A percentile compares a stretch with the other conserved stretches of the same genome.
Evolutionary conservation across 306 rosid species (phyloP).

Genomic region (Elaeagnus macrophylla): DNA sequence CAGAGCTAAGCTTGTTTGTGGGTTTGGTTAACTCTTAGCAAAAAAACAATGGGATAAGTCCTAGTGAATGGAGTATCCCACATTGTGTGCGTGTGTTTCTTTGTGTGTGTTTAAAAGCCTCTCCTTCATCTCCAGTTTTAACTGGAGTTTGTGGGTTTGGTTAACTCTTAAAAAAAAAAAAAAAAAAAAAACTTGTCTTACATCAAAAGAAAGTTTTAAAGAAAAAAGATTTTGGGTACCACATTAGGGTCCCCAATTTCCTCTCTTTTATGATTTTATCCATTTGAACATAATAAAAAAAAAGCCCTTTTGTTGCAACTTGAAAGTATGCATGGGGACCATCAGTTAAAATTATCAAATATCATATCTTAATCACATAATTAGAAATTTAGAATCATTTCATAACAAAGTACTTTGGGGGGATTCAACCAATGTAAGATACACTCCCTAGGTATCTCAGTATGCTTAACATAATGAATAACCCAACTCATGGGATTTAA

Average conservation of each 20-base stretch:
- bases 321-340: conserved; percentile 1
- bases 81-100: too few relatives aligned
- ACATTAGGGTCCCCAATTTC: too few relatives aligned
- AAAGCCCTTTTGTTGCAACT: conserved; percentile 4
- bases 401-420: not conserved
- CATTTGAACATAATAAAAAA: conserved; percentile 3
- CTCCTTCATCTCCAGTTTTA: too few relatives aligned
- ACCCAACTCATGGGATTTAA: conserved; percentile 3
- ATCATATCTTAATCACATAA: conserved; percentile 22
- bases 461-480: conserved; percentile 11
- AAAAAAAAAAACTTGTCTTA: not conserved
- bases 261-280: too few relatives aligned
- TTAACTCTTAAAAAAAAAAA: not conserved
- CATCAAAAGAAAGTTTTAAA: conserved; percentile 7
- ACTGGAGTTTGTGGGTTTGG: too few relatives aligned
- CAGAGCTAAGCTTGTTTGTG: not conserved
- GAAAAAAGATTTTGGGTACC: too few relatives aligned
- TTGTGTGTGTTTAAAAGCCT: too few relatives aligned
- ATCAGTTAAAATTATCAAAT: conserved; percentile 9
- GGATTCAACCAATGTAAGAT: conserved; percentile 6
- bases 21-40: too few relatives aligned
- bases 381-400: conserved; percentile 3
- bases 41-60: too few relatives aligned
- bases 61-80: too few relatives aligned
- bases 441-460: not conserved